A percentile compares a stretch with the other conserved stretches of the same genome.
These are phyloP conservation scores for Solanum bulbocastanum DNA, from an alignment of 257 asterid species.

Conservation along the genomic window DNA sequence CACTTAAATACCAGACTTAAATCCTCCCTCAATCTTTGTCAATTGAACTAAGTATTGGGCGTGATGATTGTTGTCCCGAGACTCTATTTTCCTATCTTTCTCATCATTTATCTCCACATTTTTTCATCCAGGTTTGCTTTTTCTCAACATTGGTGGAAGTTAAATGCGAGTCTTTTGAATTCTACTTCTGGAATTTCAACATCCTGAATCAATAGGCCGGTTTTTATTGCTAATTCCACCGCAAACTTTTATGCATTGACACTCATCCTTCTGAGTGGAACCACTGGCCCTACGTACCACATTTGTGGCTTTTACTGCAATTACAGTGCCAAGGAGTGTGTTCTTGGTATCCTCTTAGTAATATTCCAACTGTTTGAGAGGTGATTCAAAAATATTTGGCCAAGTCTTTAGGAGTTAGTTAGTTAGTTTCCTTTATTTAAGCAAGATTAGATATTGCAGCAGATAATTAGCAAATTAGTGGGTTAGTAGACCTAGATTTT, in stretches of 20 bases:
- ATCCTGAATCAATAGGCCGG: not conserved
- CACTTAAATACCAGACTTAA: not conserved
- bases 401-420: no score
- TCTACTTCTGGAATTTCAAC: not conserved
- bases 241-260: not conserved
- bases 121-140: not conserved
- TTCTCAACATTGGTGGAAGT: not conserved
- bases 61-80: not conserved
- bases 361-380: not conserved
- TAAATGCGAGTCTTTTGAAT: not conserved
- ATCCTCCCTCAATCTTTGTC: not conserved
- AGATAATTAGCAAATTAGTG: no score
- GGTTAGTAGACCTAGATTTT: no score
- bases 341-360: not conserved
- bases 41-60: not conserved
- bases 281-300: not conserved
- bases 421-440: no score
- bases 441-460: no score
- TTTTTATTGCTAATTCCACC: not conserved
- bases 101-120: not conserved
- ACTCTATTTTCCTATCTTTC: not conserved
- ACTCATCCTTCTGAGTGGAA: not conserved
- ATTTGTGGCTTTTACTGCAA: not conserved
- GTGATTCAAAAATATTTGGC: no score
- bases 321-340: not conserved